Evolutionary conservation across 2,329 filamentous ascomycete genomes (phyloP).

Genomic region (Phyllosticta capitalensis): DNA sequence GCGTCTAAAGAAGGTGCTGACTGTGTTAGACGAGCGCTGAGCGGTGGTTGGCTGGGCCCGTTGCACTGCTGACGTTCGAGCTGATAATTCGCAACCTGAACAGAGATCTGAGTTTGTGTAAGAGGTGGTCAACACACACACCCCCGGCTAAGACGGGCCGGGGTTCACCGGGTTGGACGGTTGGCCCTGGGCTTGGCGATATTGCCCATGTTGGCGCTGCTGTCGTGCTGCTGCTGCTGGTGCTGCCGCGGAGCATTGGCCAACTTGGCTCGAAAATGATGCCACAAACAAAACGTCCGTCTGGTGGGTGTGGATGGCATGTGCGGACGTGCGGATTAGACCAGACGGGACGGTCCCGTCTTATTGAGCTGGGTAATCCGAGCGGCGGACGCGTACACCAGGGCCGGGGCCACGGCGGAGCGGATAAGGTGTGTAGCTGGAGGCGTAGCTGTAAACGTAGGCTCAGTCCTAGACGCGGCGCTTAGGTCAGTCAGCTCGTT

Average conservation of each 20-base stretch:
- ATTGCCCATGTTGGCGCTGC: background rate
- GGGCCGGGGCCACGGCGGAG: background rate
- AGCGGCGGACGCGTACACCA: background rate
- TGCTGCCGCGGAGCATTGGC: background rate
- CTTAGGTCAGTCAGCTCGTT: background rate
- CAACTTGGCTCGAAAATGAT: background rate
- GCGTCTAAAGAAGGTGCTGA: constrained; percentile 11
- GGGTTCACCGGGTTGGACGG: background rate
- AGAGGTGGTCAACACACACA: background rate
- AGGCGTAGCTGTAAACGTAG: background rate
- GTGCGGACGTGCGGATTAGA: background rate
- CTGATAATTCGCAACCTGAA: background rate
- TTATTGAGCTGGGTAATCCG: background rate
- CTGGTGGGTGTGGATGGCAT: background rate
- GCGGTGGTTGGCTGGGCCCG: background rate
- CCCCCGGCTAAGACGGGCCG: background rate
- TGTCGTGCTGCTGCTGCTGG: background rate
- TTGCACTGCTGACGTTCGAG: background rate
- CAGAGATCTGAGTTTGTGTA: background rate
- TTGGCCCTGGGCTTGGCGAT: background rate
- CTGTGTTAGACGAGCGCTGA: constrained; percentile 1
- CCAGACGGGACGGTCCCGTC: background rate
- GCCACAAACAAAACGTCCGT: background rate
- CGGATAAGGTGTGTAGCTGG: background rate
- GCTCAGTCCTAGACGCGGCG: background rate